Evolutionary conservation across 495 filamentous ascomycete genomes (phyloP), one percentile per base, ranked within the genome.

Genomic region (Astrothelium subdiscretum): DNA sequence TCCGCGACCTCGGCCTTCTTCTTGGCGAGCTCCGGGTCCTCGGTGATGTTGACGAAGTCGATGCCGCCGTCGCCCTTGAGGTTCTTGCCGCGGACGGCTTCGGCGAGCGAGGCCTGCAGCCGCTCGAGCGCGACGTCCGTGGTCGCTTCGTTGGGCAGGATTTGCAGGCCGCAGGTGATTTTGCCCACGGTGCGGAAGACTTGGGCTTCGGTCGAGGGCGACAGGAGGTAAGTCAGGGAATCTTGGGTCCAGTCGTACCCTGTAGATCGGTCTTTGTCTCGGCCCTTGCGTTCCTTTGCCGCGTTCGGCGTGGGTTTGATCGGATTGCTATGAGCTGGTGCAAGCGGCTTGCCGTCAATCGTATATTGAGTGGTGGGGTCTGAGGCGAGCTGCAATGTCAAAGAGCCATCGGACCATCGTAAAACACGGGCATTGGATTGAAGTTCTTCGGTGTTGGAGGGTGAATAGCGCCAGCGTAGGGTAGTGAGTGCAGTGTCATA

Each of bases 1-100:
- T 71, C 72, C 1, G 67, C 67, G 2, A 59, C 54, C 63, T 95
- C 90, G 0, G 90, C 91, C 70, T 86, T 79, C 66, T 80, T 82
- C 76, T 87, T 86, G 57, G 85, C 85, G 18, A 90, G 76, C 71
- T 95, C 91, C 1, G 92, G 92, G 69, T 97, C 91, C 63, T 85
- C 84, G 63, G 77, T 81, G 43, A 86, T 75, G 59, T 80, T 77
- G 62, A 87, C 81, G 10, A 84, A 72, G n/a, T 78, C 80, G 29
- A 78, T 70, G 32, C 78, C 79, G 32, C 80, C 78, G 65, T 87
- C 81, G 5, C 77, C 84, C 13, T 83, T 84, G 60, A 83, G 78
- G 64, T 86, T 81, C 62, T 72, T 75, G 31, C 75, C 78, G 51
- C 77, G 79, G 1, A 58, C 78, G 1, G 85, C 86, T 18, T 78